phyloP scores from a whole-genome alignment of 768 basidiomycete species.

The Pleurotus salmoneostramineus region DNA sequence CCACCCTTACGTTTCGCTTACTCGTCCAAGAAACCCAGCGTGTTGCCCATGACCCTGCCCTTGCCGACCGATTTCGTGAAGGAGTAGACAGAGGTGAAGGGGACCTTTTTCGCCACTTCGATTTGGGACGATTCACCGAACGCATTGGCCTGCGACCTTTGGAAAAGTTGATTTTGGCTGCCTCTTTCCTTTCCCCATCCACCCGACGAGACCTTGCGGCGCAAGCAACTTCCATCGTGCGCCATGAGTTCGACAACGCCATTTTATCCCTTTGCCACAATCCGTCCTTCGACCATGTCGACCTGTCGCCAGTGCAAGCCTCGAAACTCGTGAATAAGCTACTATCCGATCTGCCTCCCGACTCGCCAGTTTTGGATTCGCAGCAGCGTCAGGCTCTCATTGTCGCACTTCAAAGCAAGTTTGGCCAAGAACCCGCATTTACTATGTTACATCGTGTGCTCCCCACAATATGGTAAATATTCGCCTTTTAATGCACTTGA shows the following conservation, averaged over 20 bases:
- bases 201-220: conserved; percentile 50
- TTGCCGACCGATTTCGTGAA: conserved; percentile 88
- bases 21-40: conserved; percentile 87
- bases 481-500: not conserved
- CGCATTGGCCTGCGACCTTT: conserved; percentile 76
- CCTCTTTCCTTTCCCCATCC: conserved; percentile 65
- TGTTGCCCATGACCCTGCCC: conserved; percentile 84
- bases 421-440: conserved; percentile 69
- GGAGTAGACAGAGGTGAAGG: conserved; percentile 87
- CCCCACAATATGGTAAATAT: conserved; percentile 62
- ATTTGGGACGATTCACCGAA: conserved; percentile 79
- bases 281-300: conserved; percentile 79
- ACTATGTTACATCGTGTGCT: conserved; percentile 75
- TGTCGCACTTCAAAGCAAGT: conserved; percentile 71
- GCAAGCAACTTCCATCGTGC: conserved; percentile 69
- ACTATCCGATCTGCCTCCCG: conserved; percentile 64
- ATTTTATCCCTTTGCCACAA: conserved; percentile 72
- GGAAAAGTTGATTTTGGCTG: conserved; percentile 71
- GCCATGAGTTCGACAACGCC: conserved; percentile 77
- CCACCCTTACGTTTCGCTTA: conserved; percentile 77
- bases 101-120: conserved; percentile 78
- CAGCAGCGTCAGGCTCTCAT: conserved; percentile 75
- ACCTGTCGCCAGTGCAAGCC: conserved; percentile 70
- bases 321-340: conserved; percentile 80
- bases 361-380: conserved; percentile 67